Evolutionary conservation across 352 stramenopile genomes (phyloP), one percentile per base, ranked within the genome.

Genomic region (Pythium dissotocum): DNA sequence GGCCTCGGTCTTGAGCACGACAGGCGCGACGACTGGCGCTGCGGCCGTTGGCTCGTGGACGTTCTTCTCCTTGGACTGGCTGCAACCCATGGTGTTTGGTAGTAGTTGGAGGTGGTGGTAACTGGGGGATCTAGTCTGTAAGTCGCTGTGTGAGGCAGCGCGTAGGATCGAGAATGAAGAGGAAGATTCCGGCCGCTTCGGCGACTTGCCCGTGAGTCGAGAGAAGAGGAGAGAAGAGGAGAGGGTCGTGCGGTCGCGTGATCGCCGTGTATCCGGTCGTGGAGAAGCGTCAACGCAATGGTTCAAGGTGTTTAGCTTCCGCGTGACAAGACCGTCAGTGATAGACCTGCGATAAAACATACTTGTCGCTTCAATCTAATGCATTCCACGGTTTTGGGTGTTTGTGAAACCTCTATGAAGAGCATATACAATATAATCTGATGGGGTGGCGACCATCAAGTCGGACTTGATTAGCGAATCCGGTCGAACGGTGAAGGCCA

Each of bases 1-100:
- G 44, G 21, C 26, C 49, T 56, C 49, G 2, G 49, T 36, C 49
- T 56, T 56, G 49, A 56, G 49, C 24, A 56, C 49, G 2, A 56
- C 49, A 12, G 49, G 49, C 49, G 49, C 49, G 49, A 56, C 49
- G 24, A 36, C 49, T 36, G 49, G 49, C 49, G 21, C 21, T 24
- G 49, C 49, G 10, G 49, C 49, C 24, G 49, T 21, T n/a, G 49
- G 49, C 49, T 56, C 49, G 2, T 21, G 49, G 18, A 56, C 49
- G 49, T 16, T 30, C 49, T 56, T 56, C 49, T 32, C n/a, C 49
- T 56, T 56, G 49, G 49, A 56, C 49, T 56, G 49, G 28, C 49
- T 56, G 49, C 49, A 56, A n/a, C 49, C 49, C 49, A 56, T 52
- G 16, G 9, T 52, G 16, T 10, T 6, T 56, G n/a, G 48, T 55